Evolutionary conservation across 2,329 filamentous ascomycete genomes (phyloP).

Genomic region (Sporothrix euskadiensis): DNA sequence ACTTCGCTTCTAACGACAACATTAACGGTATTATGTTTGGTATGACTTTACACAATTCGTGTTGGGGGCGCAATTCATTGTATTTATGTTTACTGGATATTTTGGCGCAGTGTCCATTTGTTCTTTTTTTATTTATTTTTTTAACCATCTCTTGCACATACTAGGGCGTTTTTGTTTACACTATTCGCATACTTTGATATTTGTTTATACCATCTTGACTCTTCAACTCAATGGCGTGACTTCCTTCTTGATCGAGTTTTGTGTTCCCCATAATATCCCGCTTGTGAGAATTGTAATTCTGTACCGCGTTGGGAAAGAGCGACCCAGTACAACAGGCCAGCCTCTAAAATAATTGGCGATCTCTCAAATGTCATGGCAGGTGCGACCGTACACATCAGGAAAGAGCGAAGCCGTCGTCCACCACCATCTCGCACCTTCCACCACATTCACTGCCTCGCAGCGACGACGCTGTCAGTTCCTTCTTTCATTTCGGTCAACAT

Average conservation of each 20-base stretch:
- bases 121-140: not conserved
- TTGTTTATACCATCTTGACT: not conserved
- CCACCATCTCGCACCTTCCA: not conserved
- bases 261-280: not conserved
- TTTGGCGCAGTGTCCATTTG: not conserved
- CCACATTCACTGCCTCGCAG: not conserved
- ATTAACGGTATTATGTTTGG: constrained; percentile 3
- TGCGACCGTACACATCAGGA: constrained; percentile 17
- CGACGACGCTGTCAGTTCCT: not conserved
- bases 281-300: not conserved
- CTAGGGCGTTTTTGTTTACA: not conserved
- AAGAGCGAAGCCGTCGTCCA: constrained; percentile 20
- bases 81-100: not conserved
- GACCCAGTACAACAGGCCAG: not conserved
- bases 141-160: constrained; percentile 1
- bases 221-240: not conserved
- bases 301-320: not conserved
- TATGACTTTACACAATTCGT: not conserved
- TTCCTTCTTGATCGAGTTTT: not conserved
- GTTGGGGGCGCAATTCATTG: not conserved
- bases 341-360: not conserved
- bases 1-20: not conserved
- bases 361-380: not conserved
- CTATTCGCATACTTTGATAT: not conserved
- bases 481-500: not conserved